Evolutionary conservation across 345 rosid genomes (phyloP).

Genomic region (Rhizophora apiculata): DNA sequence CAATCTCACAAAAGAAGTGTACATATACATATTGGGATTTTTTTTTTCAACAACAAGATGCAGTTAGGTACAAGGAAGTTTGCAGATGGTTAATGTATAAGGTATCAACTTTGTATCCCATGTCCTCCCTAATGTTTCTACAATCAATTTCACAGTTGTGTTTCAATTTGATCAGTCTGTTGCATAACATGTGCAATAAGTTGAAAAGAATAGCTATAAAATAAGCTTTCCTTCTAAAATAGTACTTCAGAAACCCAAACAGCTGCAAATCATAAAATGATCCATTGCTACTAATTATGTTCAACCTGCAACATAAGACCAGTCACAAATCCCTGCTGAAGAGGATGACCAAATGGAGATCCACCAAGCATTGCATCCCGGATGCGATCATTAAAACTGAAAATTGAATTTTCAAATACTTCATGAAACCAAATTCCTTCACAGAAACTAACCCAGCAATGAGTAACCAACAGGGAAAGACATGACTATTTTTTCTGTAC

Average conservation of each 20-base stretch:
- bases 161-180: too few species aligned
- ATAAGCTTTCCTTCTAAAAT: neutral
- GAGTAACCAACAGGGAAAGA: neutral
- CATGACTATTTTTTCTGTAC: conserved; percentile 1
- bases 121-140: too few species aligned
- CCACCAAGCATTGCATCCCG: conserved; percentile 98
- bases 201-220: neutral
- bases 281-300: neutral
- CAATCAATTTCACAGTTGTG: too few species aligned
- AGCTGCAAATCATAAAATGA: neutral
- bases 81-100: too few species aligned
- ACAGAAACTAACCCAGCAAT: neutral
- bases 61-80: too few species aligned
- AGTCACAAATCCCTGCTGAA: conserved; percentile 92
- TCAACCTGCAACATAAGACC: conserved; percentile 81
- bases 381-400: conserved; percentile 92
- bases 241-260: neutral
- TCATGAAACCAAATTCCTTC: conserved; percentile 6
- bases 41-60: too few species aligned
- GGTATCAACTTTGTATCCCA: too few species aligned
- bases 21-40: too few species aligned
- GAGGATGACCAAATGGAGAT: conserved; percentile 96
- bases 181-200: neutral
- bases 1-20: neutral
- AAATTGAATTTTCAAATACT: conserved; percentile 23